phyloP scores from a whole-genome alignment of 768 basidiomycete species.

The Coprinopsis marcescibilis region DNA sequence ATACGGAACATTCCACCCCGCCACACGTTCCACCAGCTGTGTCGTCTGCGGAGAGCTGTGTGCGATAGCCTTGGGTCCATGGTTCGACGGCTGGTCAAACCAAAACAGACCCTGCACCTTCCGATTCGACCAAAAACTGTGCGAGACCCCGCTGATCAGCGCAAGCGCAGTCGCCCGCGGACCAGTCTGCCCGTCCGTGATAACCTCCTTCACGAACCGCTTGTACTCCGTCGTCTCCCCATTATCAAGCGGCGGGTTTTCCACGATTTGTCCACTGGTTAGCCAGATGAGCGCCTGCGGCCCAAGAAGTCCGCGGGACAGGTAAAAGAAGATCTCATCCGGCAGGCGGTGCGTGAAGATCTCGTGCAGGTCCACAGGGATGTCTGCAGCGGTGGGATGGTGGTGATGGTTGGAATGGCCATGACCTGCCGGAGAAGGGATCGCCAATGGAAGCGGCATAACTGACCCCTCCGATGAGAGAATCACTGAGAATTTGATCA shows the following conservation, averaged over 20 bases:
- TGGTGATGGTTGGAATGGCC: slow-evolving; percentile 55
- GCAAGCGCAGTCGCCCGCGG: slow-evolving; percentile 90
- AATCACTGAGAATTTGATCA: slow-evolving; percentile 89
- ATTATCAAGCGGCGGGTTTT: slow-evolving; percentile 87
- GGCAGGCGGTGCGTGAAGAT: slow-evolving; percentile 93
- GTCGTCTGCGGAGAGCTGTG: slow-evolving; percentile 78
- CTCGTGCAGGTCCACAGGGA: slow-evolving; percentile 87
- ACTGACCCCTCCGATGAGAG: slow-evolving; percentile 83
- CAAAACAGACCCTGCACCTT: slow-evolving; percentile 72
- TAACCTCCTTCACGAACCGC: slow-evolving; percentile 91
- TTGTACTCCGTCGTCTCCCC: slow-evolving; percentile 94
- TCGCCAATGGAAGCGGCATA: slow-evolving; percentile 71
- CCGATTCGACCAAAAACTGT: slow-evolving; percentile 75
- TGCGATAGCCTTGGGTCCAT: slow-evolving; percentile 47
- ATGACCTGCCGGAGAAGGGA: slow-evolving; percentile 44
- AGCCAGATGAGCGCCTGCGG: slow-evolving; percentile 95
- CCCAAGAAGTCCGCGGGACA: slow-evolving; percentile 85
- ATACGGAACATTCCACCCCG: slow-evolving; percentile 86
- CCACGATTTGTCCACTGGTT: slow-evolving; percentile 77
- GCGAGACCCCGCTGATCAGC: slow-evolving; percentile 72
- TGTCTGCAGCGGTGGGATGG: slow-evolving; percentile 78
- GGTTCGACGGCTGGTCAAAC: slow-evolving; percentile 48
- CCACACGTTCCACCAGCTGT: slow-evolving; percentile 82
- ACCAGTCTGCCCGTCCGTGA: slow-evolving; percentile 91
- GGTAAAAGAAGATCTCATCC: slow-evolving; percentile 94